Evolutionary conservation across 2,329 filamentous ascomycete species (phyloP).

Genomic region (Fusarium succisae): DNA sequence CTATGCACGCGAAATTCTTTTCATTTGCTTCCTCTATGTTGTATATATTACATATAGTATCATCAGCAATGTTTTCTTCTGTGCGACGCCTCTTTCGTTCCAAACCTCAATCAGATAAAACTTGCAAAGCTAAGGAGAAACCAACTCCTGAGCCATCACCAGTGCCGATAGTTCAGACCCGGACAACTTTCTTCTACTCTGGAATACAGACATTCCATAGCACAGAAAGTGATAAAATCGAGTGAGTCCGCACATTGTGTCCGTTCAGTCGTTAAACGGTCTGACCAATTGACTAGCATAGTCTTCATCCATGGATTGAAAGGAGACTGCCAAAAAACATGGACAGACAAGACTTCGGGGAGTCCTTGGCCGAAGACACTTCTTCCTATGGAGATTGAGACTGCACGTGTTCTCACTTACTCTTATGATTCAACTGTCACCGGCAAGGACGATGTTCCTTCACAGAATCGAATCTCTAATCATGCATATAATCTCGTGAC

Average conservation of each 20-base stretch:
- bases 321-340: constrained; percentile 26
- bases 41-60: neutral
- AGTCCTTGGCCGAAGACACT: constrained; percentile 15
- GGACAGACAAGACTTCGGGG: neutral
- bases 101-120: neutral
- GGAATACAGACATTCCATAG: neutral
- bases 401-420: constrained; percentile 26
- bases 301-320: constrained; percentile 31
- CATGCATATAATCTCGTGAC: constrained; percentile 27
- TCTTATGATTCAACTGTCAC: constrained; percentile 19
- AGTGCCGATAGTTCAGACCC: fast-evolving
- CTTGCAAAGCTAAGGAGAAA: neutral
- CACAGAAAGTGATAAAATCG: neutral
- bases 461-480: constrained; percentile 16
- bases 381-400: constrained; percentile 1
- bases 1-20: no score
- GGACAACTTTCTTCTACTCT: neutral
- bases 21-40: no score
- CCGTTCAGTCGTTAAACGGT: no score
- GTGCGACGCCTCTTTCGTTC: neutral
- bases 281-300: neutral
- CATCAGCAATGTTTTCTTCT: neutral
- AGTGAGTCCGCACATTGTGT: neutral
- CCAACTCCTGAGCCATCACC: neutral
- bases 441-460: neutral